These are phyloP conservation scores for Zygotorulaspora sp. DNA, from an alignment of 805 yeast genomes.

Conservation along the genomic window DNA sequence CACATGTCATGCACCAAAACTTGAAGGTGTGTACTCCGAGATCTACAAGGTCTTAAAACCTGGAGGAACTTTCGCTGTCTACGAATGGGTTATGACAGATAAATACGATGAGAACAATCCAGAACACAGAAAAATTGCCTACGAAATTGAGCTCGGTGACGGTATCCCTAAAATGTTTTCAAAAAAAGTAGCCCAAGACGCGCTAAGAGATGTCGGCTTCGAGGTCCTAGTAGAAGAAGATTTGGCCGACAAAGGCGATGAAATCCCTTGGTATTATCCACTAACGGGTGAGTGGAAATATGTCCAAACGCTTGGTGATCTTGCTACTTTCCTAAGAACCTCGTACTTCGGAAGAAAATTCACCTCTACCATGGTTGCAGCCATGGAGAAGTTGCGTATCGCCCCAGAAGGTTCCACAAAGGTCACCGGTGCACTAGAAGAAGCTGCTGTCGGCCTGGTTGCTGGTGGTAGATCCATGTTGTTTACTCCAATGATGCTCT, in stretches of 20 bases:
- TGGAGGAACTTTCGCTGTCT: constrained; percentile 96
- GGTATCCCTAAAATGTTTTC: constrained; percentile 97
- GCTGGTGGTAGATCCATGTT: constrained; percentile 86
- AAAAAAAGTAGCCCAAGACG: constrained; percentile 80
- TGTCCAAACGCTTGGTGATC: constrained; percentile 71
- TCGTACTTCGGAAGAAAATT: constrained; percentile 78
- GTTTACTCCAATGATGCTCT: constrained; percentile 98
- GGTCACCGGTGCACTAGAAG: constrained; percentile 91
- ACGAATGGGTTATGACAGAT: constrained; percentile 99
- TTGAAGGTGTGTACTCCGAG: constrained; percentile 93
- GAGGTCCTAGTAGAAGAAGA: constrained; percentile 71
- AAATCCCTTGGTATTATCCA: constrained; percentile 97
- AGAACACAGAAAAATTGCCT: constrained; percentile 90
- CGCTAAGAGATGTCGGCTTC: constrained; percentile 83
- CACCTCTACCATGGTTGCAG: constrained; percentile 74
- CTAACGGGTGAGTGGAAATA: constrained; percentile 90
- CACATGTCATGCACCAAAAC: constrained; percentile 93
- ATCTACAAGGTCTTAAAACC: constrained; percentile 94
- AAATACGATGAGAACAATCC: constrained; percentile 79
- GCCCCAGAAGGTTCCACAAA: constrained; percentile 91
- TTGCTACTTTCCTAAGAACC: constrained; percentile 83
- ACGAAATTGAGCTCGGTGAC: constrained; percentile 97
- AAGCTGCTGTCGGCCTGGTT: constrained; percentile 93
- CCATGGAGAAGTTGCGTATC: constrained; percentile 77
- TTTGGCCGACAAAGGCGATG: constrained; percentile 76